Evolutionary conservation across 2,329 filamentous ascomycete genomes (phyloP).

Genomic region (Fusarium buxicola): DNA sequence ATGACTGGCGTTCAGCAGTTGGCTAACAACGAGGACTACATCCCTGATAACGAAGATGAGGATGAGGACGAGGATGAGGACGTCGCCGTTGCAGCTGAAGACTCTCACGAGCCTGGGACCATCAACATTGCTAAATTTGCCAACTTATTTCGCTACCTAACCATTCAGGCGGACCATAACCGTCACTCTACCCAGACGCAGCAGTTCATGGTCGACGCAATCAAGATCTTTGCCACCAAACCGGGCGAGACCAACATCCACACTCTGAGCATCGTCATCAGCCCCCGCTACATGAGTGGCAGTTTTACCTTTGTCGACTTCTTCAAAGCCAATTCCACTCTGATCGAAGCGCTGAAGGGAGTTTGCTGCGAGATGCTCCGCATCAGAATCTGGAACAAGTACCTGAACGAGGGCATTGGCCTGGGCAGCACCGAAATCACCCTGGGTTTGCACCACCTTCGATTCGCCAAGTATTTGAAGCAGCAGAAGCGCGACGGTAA

Average conservation of each 20-base stretch:
- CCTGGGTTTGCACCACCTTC: conserved; percentile 25
- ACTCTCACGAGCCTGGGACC: conserved; percentile 27
- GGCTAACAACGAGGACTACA: conserved; percentile 29
- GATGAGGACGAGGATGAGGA: neutral
- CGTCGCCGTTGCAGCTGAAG: conserved; percentile 11
- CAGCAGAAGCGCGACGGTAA: conserved; percentile 1
- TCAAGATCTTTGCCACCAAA: conserved; percentile 51
- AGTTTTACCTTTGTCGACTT: conserved; percentile 53
- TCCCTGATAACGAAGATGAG: neutral
- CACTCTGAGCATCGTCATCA: conserved; percentile 57
- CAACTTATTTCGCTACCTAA: conserved; percentile 55
- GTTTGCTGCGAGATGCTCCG: conserved; percentile 53
- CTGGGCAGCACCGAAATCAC: conserved; percentile 7
- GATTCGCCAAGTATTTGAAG: conserved; percentile 20
- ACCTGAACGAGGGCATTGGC: conserved; percentile 21
- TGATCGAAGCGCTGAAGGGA: conserved; percentile 47
- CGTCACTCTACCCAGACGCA: conserved; percentile 46
- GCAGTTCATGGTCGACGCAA: conserved; percentile 51
- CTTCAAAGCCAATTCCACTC: conserved; percentile 46
- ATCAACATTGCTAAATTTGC: conserved; percentile 53
- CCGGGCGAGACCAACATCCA: conserved; percentile 48
- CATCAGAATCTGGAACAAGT: conserved; percentile 50
- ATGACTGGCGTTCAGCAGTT: conserved; percentile 31
- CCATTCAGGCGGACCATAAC: conserved; percentile 58
- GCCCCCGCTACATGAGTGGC: conserved; percentile 39